Base-by-base conservation (phyloP, 2,329 filamentous ascomycete species). In the Colletotrichum agaves region DNA sequence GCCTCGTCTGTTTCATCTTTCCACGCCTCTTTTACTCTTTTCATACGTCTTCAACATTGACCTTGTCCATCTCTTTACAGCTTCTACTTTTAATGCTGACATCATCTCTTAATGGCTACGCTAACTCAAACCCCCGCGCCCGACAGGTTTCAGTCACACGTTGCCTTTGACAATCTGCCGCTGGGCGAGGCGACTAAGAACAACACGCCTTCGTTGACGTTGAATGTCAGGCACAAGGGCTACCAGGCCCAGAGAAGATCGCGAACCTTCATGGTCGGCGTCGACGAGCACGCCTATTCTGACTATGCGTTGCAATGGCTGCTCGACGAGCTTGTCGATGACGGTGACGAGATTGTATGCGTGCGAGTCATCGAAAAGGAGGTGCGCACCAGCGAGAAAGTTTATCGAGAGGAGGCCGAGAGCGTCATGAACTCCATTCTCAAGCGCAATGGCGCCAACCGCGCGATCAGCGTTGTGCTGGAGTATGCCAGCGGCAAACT, bases 221-320 rank as follows among this genome's bases (percentile, higher is more conserved):
- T 97, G 67, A 94, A 94, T 74, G 88, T 92, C 72, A 93, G 93
- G 75, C 94, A 98, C 78, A 91, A 91, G 72, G 93, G 94, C 71
- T 97, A 96, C 79, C 90, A 93, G 72, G 90, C 90, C 71, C 90
- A 90, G 46, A 90, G 93, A 69, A 87, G 93, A 67, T 96, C 93
- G 61, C 89, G 94, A 60, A 97, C 93, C 8, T 97, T 97, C 74
- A 89, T 98, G 76, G 95, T 94, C 71, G 94, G 94, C 19, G 92
- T 94, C 17, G 94, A 97, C 78, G 92, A 95, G 74, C 94, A 97
- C 73, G 88, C 93, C 66, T 97, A 97, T 78, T 97, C 93, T 6
- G 93, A 97, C 70, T 96, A 95, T 79, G 94, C 94, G 15, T 84
- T 98, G 17, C 93, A 97, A 78, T 98, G 94, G 94, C 85, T 97